Percentiles rank a stretch among this genome's conserved stretches.
Conservation (phyloP, 176 grass and related monocot species). For the Phyllostachys edulis region DNA sequence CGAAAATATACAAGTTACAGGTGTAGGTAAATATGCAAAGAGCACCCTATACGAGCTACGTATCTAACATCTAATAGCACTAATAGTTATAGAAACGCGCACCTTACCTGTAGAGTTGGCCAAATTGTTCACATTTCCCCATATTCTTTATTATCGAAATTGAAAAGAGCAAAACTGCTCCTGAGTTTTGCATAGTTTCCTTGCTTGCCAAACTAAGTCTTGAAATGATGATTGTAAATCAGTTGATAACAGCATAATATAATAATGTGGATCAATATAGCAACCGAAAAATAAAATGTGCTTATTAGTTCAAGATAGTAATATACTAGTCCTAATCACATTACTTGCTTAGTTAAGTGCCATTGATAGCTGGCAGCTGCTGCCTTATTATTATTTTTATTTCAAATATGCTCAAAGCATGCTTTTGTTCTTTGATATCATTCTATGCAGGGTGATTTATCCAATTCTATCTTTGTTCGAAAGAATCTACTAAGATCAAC, state of each 20-base stretch:
- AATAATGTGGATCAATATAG: not conserved
- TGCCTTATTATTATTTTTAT: conserved; percentile 4
- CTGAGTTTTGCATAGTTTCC: not conserved
- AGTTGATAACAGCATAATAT: not conserved
- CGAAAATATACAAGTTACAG: too few species aligned
- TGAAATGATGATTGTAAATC: conserved; percentile 4
- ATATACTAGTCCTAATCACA: conserved; percentile 5
- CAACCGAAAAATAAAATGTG: not conserved
- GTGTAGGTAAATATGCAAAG: too few species aligned
- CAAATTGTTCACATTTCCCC: not conserved
- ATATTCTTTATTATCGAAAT: not conserved
- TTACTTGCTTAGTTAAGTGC: not conserved
- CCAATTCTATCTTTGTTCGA: conserved; percentile 61
- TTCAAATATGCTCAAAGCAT: conserved; percentile 22
- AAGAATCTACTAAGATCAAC: conserved; percentile 80
- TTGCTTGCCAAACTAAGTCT: not conserved
- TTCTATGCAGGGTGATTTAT: conserved; percentile 63
- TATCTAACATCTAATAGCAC: not conserved
- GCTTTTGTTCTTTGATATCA: conserved; percentile 32
- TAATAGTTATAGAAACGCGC: not conserved
- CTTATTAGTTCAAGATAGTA: not conserved
- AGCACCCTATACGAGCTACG: too few species aligned
- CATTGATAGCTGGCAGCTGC: conserved; percentile 6
- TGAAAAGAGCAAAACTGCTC: not conserved
- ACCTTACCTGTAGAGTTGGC: not conserved